Conservation (phyloP, 139 green algal genomes). For the Eudorina sp. region DNA sequence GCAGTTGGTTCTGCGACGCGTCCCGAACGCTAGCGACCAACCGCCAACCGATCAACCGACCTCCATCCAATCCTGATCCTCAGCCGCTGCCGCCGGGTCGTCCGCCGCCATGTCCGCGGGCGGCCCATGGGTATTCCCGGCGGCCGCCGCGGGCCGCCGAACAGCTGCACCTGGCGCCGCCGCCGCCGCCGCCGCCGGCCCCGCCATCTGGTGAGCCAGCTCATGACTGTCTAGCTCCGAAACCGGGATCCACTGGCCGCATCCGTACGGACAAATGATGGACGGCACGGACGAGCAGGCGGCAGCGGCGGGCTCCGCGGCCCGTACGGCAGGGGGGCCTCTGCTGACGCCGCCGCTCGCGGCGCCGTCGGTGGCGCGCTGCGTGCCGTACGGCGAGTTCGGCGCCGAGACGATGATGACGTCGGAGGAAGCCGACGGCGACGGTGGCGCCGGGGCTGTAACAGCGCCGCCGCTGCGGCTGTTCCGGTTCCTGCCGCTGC, state of each 20-base stretch:
- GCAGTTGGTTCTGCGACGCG: no score
- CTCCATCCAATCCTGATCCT: conserved; percentile 17
- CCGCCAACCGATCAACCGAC: no score
- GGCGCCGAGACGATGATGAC: conserved; percentile 15
- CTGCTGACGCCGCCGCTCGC: not conserved
- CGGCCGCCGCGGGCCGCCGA: not conserved
- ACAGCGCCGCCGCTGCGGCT: not conserved
- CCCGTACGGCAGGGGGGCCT: not conserved
- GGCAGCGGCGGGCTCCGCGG: not conserved
- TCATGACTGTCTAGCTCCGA: conserved; percentile 39
- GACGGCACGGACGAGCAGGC: not conserved
- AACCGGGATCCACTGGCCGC: conserved; percentile 41
- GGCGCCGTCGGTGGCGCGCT: not conserved
- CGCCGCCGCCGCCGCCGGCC: not conserved
- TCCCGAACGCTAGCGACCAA: no score
- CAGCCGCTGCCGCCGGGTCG: no score
- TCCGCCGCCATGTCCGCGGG: no score
- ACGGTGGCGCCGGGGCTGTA: not conserved
- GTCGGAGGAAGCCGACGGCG: not conserved
- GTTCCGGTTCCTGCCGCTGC: no score
- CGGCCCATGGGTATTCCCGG: no score
- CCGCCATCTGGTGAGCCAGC: conserved; percentile 18
- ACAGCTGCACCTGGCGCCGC: not conserved
- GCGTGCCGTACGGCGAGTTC: no score
- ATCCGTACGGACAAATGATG: conserved; percentile 33